Evolutionary conservation across 106 monocot species (phyloP), one percentile per base, ranked within the genome.

Genomic region (Gastrodia elata): DNA sequence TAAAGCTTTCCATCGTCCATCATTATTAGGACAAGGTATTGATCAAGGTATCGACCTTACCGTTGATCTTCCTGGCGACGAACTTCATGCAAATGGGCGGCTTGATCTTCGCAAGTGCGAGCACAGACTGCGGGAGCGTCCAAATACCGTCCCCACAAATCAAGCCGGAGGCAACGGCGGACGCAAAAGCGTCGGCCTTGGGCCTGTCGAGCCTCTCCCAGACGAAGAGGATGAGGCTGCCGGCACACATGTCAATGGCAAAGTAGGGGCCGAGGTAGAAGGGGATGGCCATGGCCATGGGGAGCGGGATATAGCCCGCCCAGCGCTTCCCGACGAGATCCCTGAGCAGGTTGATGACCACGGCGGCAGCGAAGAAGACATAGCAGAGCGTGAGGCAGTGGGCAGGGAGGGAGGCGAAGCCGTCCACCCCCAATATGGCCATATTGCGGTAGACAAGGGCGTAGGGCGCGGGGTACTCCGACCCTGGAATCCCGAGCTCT

Each of bases 381-480:
- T 52, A 80, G 64, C 80, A 80, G 20, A 80, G 71, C 14, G 74
- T 68, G 58, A 80, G 74, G 71, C 80, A 80, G 13, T 80, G 35
- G 43, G 61, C 49, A 6, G 80, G 80, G 25, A 80, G 71, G 0
- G 80, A 73, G 27, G 46, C 28, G 49, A 75, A 72, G 27, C 61
- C 72, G 11, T 77, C 77, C 7, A 85, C 85, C 2, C 88, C 80
- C 5, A 89, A 70, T 11, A 83, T 70, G 13, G 86, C 85, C 73
- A 86, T 81, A 71, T 81, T 77, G 0, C 83, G 76, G 71, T 79
- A 89, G 13, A 83, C 72, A 0, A 79, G 39, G 26, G 86, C 89
- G 43, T 72, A 72, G 3, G 86, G 89, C 2, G 85, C 81, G 4
- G 82, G 74, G 46, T 81, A 89, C 1, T 72, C 65, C 0, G 68